Base-by-base conservation (phyloP, 495 filamentous ascomycete species). In the Penicillium parvum region DNA sequence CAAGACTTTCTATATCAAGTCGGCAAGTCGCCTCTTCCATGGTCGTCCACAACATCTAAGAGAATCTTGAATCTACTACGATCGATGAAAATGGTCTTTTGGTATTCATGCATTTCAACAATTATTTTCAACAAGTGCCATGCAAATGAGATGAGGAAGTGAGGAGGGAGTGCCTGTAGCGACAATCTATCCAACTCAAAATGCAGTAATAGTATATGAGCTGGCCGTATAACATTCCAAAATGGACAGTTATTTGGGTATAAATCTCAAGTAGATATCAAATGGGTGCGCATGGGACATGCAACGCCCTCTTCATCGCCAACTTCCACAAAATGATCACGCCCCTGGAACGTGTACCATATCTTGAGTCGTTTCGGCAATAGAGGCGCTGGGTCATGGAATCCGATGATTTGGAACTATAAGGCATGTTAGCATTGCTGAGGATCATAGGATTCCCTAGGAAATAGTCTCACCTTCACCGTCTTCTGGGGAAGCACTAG, bases 381-480 rank as follows among this genome's bases (percentile, higher is more conserved):
- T 18, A 73, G 57, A 8, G 78, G 77, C 8, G 73, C 74, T 7
- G 77, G 77, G 40, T 82, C 77, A 53, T 79, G 64, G 55, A 81
- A 81, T 3, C 77, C 78, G 5, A 76, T 50, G 11, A 80, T 62
- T 50, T 75, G 60, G 42, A 71, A 72, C 75, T 72, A 12, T 37
- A 27, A 17, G 11, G 16, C 53, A 28, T 9, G 14, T 63, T 35
- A 63, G 45, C 27, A 41, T 38, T 4, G 16, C 25, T 29, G 15
- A 16, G 4, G 11, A 6, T 2, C 15, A 20, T 9, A 15, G 11
- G 30, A 14, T 20, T 10, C 17, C 12, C 10, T 11, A 12, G n/a
- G 10, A 0, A 18, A 9, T 28, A 12, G 9, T 48, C 61, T 55
- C 39, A 71, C 69, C 57, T 74, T 75, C 32, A 63, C 54, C 7